Base-by-base conservation (phyloP, 225 moss, liverwort and hornwort species). In the Lunularia cruciata region DNA sequence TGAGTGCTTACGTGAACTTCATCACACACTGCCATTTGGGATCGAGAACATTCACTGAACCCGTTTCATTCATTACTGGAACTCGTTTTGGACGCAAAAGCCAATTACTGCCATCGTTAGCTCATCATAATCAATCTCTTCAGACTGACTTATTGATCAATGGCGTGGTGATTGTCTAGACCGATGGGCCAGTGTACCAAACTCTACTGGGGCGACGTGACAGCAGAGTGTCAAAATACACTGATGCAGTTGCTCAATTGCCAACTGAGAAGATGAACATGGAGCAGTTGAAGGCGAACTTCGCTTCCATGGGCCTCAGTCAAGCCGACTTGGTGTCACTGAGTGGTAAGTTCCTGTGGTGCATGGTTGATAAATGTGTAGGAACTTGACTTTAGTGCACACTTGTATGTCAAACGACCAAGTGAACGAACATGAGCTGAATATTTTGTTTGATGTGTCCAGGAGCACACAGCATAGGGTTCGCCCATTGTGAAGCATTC, bases 381-480 rank as follows among this genome's bases (percentile, higher is more conserved):
- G n/a, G n/a, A n/a, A n/a, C n/a, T n/a, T n/a, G n/a, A n/a, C n/a
- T n/a, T n/a, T n/a, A n/a, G n/a, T n/a, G n/a, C n/a, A n/a, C n/a
- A n/a, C n/a, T n/a, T n/a, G n/a, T n/a, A n/a, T n/a, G n/a, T n/a
- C n/a, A n/a, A n/a, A n/a, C n/a, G n/a, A n/a, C n/a, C n/a, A n/a
- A n/a, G n/a, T n/a, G n/a, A n/a, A n/a, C n/a, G n/a, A n/a, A n/a
- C n/a, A n/a, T n/a, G n/a, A n/a, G n/a, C n/a, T n/a, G n/a, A n/a
- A n/a, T n/a, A n/a, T n/a, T n/a, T n/a, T n/a, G n/a, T n/a, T n/a
- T n/a, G n/a, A n/a, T n/a, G n/a, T n/a, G 9, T 36, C 23, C 69
- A 55, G 76, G 76, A 19, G 76, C 76, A 3, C 76, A 76, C 34
- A 65, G 70, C 5, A 70, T 76, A 8, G 76, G 76, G 23, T 76